Conservation (phyloP, 1,139 yeast species). For the Scheffersomyces titani region DNA sequence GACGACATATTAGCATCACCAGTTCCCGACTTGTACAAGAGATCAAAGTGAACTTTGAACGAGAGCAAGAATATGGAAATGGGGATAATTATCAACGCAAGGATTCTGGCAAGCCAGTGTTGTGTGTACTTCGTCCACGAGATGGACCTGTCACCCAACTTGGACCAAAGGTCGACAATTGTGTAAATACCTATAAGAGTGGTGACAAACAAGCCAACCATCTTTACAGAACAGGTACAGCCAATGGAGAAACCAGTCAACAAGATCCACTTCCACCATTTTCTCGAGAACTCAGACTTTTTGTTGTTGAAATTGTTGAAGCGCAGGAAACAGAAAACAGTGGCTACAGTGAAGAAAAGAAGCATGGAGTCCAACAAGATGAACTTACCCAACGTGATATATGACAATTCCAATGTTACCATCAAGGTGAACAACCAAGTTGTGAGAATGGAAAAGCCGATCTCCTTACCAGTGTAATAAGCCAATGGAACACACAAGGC, state of each 20-base stretch:
- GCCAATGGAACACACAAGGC: conserved; percentile 92
- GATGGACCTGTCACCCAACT: conserved; percentile 59
- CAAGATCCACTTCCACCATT: conserved; percentile 95
- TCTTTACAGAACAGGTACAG: conserved; percentile 78
- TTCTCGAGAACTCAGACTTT: conserved; percentile 59
- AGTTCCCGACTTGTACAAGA: conserved; percentile 75
- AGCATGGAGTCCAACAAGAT: conserved; percentile 96
- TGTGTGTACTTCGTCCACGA: conserved; percentile 48
- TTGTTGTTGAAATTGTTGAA: conserved; percentile 71
- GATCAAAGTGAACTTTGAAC: conserved; percentile 74
- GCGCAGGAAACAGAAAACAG: conserved; percentile 73
- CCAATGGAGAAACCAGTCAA: conserved; percentile 77
- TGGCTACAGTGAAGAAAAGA: conserved; percentile 84
- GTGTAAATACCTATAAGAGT: conserved; percentile 77
- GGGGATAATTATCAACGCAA: conserved; percentile 66
- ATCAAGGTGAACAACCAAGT: conserved; percentile 88
- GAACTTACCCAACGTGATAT: conserved; percentile 87
- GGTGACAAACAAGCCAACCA: conserved; percentile 82
- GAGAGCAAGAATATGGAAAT: conserved; percentile 59
- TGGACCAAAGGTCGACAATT: conserved; percentile 69
- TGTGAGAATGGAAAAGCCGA: conserved; percentile 77
- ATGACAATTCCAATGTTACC: conserved; percentile 85
- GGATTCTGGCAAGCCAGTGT: conserved; percentile 69
- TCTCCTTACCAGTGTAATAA: conserved; percentile 84
- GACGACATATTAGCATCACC: conserved; percentile 98